Evolutionary conservation across 2,329 filamentous ascomycete genomes (phyloP).

Genomic region (Myrmaecium sp.): DNA sequence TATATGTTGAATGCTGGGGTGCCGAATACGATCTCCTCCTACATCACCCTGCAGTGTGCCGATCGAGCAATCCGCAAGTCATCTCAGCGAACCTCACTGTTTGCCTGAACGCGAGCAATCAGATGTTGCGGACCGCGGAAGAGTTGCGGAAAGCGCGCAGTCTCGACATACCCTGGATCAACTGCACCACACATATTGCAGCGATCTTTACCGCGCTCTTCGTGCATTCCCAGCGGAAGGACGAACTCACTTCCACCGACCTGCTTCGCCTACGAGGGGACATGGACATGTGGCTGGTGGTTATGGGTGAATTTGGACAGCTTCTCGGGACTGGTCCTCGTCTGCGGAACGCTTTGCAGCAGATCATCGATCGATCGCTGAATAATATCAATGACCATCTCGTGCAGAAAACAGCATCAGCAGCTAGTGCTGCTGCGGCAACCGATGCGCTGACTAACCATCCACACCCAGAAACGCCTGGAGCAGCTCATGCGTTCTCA

Average conservation of each 20-base stretch:
- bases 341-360: slow-evolving; percentile 30
- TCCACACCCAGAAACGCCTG: slow-evolving; percentile 10
- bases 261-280: slow-evolving; percentile 45
- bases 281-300: slow-evolving; percentile 51
- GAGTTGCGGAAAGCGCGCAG: slow-evolving; percentile 47
- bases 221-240: slow-evolving; percentile 49
- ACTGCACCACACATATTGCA: slow-evolving; percentile 52
- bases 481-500: slow-evolving; percentile 4
- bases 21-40: slow-evolving; percentile 33
- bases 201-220: slow-evolving; percentile 59
- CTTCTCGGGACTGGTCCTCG: slow-evolving; percentile 44
- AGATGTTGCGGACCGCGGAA: slow-evolving; percentile 44
- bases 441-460: slow-evolving; percentile 7
- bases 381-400: slow-evolving; percentile 29
- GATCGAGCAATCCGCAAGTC: slow-evolving; percentile 39
- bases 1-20: slow-evolving; percentile 33
- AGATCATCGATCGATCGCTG: slow-evolving; percentile 32
- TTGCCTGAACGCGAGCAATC: slow-evolving; percentile 47
- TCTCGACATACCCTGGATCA: slow-evolving; percentile 65
- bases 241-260: slow-evolving; percentile 40
- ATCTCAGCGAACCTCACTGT: slow-evolving; percentile 36
- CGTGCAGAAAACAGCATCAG: slow-evolving; percentile 25
- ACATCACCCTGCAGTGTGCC: slow-evolving; percentile 35
- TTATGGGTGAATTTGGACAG: slow-evolving; percentile 48
- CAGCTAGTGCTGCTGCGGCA: slow-evolving; percentile 22